A percentile compares a stretch with the other conserved stretches of the same genome.
Conservation (phyloP, 169 alveolate genomes). For the Cryptosporidium baileyi region DNA sequence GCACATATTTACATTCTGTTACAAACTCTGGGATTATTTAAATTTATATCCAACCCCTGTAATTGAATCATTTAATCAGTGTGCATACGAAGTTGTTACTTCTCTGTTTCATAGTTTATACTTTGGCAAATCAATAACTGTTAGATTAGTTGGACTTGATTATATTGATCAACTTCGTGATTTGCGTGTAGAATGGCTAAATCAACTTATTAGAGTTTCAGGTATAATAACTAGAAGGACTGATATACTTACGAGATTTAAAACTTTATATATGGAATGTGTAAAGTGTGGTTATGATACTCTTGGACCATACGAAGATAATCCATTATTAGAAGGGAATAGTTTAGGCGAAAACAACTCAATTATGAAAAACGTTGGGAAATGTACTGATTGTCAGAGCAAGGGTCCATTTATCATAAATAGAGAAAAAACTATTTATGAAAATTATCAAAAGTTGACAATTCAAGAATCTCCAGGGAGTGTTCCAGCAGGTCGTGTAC, state of each 20-base stretch:
- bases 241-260: conserved; percentile 90
- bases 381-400: conserved; percentile 92
- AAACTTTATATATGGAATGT: conserved; percentile 88
- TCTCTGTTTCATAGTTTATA: conserved; percentile 82
- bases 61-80: conserved; percentile 53
- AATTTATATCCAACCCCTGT: conserved; percentile 71
- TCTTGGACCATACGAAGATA: conserved; percentile 65
- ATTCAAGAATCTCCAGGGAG: conserved; percentile 96
- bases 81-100: conserved; percentile 79
- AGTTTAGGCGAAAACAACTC: conserved; percentile 78
- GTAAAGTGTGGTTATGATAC: conserved; percentile 80
- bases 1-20: conserved; percentile 74
- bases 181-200: conserved; percentile 90
- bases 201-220: conserved; percentile 90
- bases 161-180: conserved; percentile 89
- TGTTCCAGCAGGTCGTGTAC: conserved; percentile 99
- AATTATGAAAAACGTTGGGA: conserved; percentile 83
- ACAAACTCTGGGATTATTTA: conserved; percentile 59
- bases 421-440: conserved; percentile 90
- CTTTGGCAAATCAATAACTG: conserved; percentile 80
- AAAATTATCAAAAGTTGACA: conserved; percentile 95
- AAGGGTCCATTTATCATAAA: conserved; percentile 89
- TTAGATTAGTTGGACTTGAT: conserved; percentile 79
- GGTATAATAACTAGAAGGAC: conserved; percentile 94
- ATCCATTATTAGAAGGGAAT: conserved; percentile 17